A percentile compares a stretch with the other conserved stretches of the same genome.
phyloP scores from a whole-genome alignment of 2,329 filamentous ascomycete species.

The Cladosporium sphaerospermum region DNA sequence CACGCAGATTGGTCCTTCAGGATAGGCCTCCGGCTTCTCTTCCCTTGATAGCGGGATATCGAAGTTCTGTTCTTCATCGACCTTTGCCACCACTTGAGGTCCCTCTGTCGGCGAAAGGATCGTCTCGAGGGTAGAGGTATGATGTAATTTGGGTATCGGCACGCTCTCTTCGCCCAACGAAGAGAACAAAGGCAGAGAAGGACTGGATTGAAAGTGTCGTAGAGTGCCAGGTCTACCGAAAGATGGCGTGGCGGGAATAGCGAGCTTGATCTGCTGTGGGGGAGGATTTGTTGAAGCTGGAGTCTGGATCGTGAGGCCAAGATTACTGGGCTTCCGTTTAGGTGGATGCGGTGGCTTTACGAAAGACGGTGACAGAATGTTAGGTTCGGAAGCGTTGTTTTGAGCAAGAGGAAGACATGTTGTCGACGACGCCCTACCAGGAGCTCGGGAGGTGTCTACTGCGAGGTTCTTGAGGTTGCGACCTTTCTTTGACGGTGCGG shows the following conservation, averaged over 20 bases:
- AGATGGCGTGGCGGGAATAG: constrained; percentile 54
- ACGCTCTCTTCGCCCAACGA: constrained; percentile 23
- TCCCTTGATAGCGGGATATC: constrained; percentile 54
- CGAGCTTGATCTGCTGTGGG: constrained; percentile 49
- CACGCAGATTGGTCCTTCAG: constrained; percentile 74
- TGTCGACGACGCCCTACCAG: constrained; percentile 36
- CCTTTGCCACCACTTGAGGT: constrained; percentile 33
- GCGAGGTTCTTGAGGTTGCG: constrained; percentile 71
- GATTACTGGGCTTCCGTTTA: constrained; percentile 64
- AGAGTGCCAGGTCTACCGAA: constrained; percentile 45
- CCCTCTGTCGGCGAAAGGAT: constrained; percentile 25
- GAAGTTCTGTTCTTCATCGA: constrained; percentile 46
- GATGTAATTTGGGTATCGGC: not conserved
- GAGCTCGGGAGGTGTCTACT: constrained; percentile 57
- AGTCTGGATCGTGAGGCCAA: constrained; percentile 69
- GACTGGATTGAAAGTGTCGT: constrained; percentile 57
- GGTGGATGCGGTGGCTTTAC: constrained; percentile 71
- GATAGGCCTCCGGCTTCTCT: constrained; percentile 73
- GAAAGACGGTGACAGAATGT: constrained; percentile 68
- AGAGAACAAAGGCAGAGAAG: constrained; percentile 52
- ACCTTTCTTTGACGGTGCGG: constrained; percentile 54
- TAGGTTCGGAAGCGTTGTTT: constrained; percentile 46
- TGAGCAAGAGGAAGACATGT: constrained; percentile 5
- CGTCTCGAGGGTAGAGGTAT: constrained; percentile 20
- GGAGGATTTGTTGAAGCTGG: constrained; percentile 50